phyloP scores from a whole-genome alignment of 305 asterid genomes.

The Fraxinus latifolia region DNA sequence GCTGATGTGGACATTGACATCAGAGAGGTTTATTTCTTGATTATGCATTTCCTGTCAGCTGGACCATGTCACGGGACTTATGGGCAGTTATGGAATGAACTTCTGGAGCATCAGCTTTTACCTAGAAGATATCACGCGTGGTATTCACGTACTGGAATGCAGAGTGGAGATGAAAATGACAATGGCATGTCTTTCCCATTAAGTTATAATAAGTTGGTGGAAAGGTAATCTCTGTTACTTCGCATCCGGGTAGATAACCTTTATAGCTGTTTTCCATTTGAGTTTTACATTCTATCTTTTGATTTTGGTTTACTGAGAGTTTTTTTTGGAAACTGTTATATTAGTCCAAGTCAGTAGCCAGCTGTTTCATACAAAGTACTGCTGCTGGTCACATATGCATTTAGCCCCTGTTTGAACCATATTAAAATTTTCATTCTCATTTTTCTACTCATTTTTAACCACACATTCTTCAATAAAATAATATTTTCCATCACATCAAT shows the following conservation, averaged over 20 bases:
- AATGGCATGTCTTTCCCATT: slow-evolving; percentile 85
- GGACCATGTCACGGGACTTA: slow-evolving; percentile 90
- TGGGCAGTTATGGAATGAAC: slow-evolving; percentile 96
- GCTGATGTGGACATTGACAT: slow-evolving; percentile 70
- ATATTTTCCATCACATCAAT: no score
- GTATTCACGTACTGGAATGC: slow-evolving; percentile 78
- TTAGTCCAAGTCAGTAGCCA: no score
- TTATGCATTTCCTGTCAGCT: slow-evolving; percentile 91
- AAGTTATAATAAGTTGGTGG: slow-evolving; percentile 68
- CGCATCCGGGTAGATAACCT: background rate
- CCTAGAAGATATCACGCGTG: slow-evolving; percentile 96
- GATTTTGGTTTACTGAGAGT: background rate
- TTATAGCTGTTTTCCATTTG: background rate
- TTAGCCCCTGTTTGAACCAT: background rate
- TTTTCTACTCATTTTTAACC: no score
- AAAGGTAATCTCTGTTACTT: slow-evolving; percentile 49
- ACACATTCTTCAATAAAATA: no score
- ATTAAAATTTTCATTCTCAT: no score
- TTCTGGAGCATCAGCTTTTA: slow-evolving; percentile 88
- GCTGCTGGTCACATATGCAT: background rate
- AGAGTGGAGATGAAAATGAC: slow-evolving; percentile 77
- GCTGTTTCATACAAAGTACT: background rate
- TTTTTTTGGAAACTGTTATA: background rate
- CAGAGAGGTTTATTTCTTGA: slow-evolving; percentile 82
- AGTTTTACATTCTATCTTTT: background rate